These are phyloP conservation scores for Apiospora aurea DNA, from an alignment of 2,329 filamentous ascomycete species.

Conservation along the genomic window DNA sequence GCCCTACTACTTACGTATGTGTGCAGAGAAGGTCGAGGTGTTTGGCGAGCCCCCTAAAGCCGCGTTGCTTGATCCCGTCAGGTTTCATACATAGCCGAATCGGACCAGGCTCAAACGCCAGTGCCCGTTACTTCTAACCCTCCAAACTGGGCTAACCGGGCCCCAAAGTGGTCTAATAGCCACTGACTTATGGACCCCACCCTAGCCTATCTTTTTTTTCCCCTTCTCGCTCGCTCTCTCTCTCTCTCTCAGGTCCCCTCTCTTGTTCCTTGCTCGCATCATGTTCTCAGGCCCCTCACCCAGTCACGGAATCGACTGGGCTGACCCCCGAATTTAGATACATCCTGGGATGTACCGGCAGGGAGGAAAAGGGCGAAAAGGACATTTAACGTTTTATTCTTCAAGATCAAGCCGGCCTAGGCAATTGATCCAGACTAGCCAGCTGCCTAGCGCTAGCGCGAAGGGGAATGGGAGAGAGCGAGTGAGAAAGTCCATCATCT, in stretches of 20 bases:
- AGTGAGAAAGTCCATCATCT: neutral
- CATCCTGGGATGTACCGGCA: neutral
- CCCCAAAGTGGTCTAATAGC: slow-evolving; percentile 5
- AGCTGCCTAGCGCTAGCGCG: too few relatives aligned
- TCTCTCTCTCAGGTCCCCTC: neutral
- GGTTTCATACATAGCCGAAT: slow-evolving; percentile 20
- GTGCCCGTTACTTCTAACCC: slow-evolving; percentile 20
- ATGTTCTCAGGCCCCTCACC: slow-evolving; percentile 16
- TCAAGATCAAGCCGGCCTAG: neutral
- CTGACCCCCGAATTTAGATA: neutral
- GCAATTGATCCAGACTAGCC: too few relatives aligned
- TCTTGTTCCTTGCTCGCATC: slow-evolving; percentile 20
- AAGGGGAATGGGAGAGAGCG: too few relatives aligned
- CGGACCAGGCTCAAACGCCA: slow-evolving; percentile 20
- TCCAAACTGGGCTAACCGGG: slow-evolving; percentile 20
- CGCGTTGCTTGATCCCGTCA: slow-evolving; percentile 13
- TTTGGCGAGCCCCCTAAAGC: slow-evolving; percentile 12
- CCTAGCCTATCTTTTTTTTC: slow-evolving; percentile 6
- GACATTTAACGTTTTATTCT: neutral
- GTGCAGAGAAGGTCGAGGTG: neutral
- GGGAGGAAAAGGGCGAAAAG: neutral
- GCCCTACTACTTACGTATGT: neutral
- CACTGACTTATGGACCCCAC: slow-evolving; percentile 19
- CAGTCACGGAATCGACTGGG: slow-evolving; percentile 10
- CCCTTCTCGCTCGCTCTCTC: neutral